phyloP scores from a whole-genome alignment of 2,329 filamentous ascomycete genomes.

The Macrophomina phaseolina region DNA sequence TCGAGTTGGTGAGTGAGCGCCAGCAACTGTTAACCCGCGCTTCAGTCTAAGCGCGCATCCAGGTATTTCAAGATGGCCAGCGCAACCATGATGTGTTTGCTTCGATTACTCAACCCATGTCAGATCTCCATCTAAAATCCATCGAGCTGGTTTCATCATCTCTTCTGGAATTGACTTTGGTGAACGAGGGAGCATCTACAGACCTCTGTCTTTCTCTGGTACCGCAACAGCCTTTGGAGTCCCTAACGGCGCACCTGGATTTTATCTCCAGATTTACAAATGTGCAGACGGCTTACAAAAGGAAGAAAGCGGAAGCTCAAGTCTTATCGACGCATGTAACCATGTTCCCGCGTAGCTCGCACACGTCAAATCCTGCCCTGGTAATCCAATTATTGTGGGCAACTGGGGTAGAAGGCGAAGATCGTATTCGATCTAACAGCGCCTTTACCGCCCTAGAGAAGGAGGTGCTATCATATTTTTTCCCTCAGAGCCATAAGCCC shows the following conservation, averaged over 20 bases:
- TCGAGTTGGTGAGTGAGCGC: background rate
- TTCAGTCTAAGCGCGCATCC: background rate
- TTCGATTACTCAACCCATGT: background rate
- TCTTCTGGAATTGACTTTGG: background rate
- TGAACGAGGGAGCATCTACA: background rate
- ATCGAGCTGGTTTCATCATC: background rate
- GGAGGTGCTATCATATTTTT: conserved; percentile 6
- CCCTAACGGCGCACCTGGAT: background rate
- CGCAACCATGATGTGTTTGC: background rate
- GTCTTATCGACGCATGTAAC: background rate
- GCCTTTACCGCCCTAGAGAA: background rate
- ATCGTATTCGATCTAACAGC: background rate
- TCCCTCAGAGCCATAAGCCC: background rate
- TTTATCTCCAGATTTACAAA: background rate
- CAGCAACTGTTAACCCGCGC: background rate
- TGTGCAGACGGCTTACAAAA: background rate
- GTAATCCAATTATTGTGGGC: conserved; percentile 14
- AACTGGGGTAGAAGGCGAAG: conserved; percentile 3
- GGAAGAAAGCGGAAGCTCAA: background rate
- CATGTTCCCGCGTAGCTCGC: background rate
- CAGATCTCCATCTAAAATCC: background rate
- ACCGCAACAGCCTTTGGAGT: background rate
- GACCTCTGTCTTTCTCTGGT: background rate
- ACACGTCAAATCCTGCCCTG: background rate
- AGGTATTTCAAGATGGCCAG: background rate